These are phyloP conservation scores for Leishmania arabica DNA, from an alignment of 208 protist genomes.

Conservation along the genomic window DNA sequence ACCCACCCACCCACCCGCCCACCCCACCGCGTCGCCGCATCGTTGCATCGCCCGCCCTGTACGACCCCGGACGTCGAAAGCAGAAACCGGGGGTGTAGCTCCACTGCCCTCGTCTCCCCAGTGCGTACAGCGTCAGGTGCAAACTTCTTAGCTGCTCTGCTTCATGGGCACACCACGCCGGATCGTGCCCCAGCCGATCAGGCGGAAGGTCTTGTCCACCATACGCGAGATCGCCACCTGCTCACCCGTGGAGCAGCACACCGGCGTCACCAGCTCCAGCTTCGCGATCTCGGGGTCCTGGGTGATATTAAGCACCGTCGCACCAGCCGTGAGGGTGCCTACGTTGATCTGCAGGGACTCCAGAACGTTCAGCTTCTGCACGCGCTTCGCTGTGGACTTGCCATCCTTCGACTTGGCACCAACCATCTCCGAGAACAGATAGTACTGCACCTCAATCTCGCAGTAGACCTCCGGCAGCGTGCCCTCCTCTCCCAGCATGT, in stretches of 20 bases:
- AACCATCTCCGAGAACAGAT: constrained; percentile 97
- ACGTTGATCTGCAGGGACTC: constrained; percentile 99
- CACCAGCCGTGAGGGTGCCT: constrained; percentile 98
- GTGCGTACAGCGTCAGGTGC: neutral
- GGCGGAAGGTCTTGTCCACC: constrained; percentile 97
- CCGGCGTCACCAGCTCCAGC: constrained; percentile 95
- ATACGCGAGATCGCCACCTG: constrained; percentile 98
- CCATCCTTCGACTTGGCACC: constrained; percentile 80
- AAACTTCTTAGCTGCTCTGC: constrained; percentile 32
- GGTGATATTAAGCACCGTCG: constrained; percentile 94
- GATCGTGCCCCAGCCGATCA: constrained; percentile 96
- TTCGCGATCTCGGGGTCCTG: constrained; percentile 94
- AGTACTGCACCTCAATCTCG: constrained; percentile 98
- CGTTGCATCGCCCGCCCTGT: too few relatives aligned
- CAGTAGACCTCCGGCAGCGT: constrained; percentile 97
- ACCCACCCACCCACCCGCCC: too few relatives aligned
- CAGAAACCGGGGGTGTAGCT: too few relatives aligned
- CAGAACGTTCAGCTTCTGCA: constrained; percentile 95
- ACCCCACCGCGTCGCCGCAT: too few relatives aligned
- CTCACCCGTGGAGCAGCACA: constrained; percentile 97
- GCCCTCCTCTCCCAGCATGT: constrained; percentile 89
- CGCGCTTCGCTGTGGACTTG: constrained; percentile 68
- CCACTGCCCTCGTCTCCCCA: neutral
- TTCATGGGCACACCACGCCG: constrained; percentile 79
- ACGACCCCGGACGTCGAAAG: too few relatives aligned